A percentile compares a stretch with the other conserved stretches of the same genome.
Conservation (phyloP, 75 land plant species). For the Cryptomeria japonica region DNA sequence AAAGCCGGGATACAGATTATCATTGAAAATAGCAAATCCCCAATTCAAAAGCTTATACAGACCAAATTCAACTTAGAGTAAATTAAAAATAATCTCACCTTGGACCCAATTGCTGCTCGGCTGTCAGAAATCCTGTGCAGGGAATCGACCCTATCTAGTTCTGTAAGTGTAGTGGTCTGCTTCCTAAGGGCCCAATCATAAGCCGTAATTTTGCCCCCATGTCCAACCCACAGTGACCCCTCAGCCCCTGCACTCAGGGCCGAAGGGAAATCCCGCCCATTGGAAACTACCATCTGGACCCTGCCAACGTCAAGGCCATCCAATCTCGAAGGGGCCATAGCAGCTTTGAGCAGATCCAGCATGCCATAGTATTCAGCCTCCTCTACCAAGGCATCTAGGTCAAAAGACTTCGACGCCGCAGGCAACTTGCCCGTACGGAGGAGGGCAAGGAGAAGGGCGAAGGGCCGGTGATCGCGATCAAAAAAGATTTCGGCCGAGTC, state of each 20-base stretch:
- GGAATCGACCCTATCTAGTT: constrained; percentile 54
- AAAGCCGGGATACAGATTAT: too few species aligned
- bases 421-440: constrained; percentile 58
- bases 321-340: constrained; percentile 41
- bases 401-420: constrained; percentile 19
- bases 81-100: background rate
- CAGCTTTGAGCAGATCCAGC: constrained; percentile 32
- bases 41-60: background rate
- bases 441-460: constrained; percentile 61
- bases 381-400: constrained; percentile 49
- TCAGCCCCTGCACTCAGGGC: constrained; percentile 45
- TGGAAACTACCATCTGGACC: constrained; percentile 44
- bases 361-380: constrained; percentile 79
- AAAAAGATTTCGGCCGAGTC: constrained; percentile 44
- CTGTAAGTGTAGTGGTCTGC: constrained; percentile 60
- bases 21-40: background rate
- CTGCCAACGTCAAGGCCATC: constrained; percentile 58
- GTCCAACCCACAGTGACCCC: constrained; percentile 81
- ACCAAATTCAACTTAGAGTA: background rate
- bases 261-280: constrained; percentile 69
- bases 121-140: constrained; percentile 41
- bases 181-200: constrained; percentile 76
- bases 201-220: constrained; percentile 73
- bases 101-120: constrained; percentile 63
- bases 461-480: constrained; percentile 78